Conservation (phyloP, 1,284 basidiomycete genomes). For the Cystobasidium sp. region DNA sequence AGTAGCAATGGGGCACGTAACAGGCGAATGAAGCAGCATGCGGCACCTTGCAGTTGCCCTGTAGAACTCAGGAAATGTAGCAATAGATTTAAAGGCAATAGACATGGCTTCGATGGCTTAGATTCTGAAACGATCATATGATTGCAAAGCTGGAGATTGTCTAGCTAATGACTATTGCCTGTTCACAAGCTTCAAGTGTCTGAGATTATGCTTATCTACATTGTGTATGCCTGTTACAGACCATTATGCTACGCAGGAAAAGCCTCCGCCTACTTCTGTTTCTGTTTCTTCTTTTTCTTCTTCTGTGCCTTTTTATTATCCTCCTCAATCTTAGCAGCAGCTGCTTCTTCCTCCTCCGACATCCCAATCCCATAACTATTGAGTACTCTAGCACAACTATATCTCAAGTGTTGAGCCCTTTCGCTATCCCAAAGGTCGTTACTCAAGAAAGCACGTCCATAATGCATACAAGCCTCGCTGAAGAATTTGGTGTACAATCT, state of each 20-base stretch:
- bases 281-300: conserved; percentile 26
- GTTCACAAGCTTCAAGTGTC: too few species aligned
- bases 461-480: conserved; percentile 56
- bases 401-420: conserved; percentile 51
- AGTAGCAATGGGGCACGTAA: too few species aligned
- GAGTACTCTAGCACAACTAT: conserved; percentile 45
- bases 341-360: conserved; percentile 22
- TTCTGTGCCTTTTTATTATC: conserved; percentile 11
- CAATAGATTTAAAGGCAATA: too few species aligned
- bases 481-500: conserved; percentile 55
- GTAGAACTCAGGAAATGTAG: too few species aligned
- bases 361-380: conserved; percentile 47
- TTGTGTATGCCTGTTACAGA: not conserved
- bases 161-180: too few species aligned
- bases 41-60: too few species aligned
- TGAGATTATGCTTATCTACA: too few species aligned
- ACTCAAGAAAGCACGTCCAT: conserved; percentile 54
- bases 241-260: not conserved
- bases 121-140: too few species aligned
- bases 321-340: not conserved
- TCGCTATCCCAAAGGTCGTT: conserved; percentile 53
- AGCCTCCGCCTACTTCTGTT: not conserved
- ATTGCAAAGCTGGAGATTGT: too few species aligned
- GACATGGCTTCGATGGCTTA: too few species aligned
- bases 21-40: too few species aligned